Evolutionary conservation across 495 filamentous ascomycete genomes (phyloP).

Genomic region (Penicillium lividum): DNA sequence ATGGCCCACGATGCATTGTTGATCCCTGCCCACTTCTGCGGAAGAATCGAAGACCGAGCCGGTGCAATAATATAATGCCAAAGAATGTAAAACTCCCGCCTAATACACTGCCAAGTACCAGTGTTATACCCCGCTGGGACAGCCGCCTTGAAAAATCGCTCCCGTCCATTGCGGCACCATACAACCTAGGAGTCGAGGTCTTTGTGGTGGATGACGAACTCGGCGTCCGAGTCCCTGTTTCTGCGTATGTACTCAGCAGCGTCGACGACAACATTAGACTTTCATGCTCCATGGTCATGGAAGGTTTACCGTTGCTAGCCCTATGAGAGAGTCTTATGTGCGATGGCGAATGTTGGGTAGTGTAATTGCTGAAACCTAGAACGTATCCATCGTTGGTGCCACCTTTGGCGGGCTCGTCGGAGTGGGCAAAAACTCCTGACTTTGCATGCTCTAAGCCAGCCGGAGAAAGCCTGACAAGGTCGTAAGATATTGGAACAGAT

Average conservation of each 20-base stretch:
- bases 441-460: not conserved
- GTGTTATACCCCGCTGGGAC: not conserved
- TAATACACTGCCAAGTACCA: not conserved
- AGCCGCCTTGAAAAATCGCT: not conserved
- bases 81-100: not conserved
- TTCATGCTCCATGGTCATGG: not conserved
- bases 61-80: not conserved
- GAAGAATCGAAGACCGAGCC: not conserved
- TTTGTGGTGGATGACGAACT: not conserved
- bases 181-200: not conserved
- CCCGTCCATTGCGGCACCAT: not conserved
- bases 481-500: not conserved
- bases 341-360: not conserved
- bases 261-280: too few species aligned
- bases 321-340: not conserved
- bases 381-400: too few species aligned
- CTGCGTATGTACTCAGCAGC: not conserved
- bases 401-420: not conserved
- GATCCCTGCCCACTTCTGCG: not conserved
- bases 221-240: not conserved
- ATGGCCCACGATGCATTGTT: not conserved
- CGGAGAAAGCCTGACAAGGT: not conserved
- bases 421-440: not conserved
- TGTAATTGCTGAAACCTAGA: not conserved
- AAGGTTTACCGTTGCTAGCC: not conserved